Conservation (phyloP, 2,329 filamentous ascomycete genomes). For the Claviceps lovelessii region DNA sequence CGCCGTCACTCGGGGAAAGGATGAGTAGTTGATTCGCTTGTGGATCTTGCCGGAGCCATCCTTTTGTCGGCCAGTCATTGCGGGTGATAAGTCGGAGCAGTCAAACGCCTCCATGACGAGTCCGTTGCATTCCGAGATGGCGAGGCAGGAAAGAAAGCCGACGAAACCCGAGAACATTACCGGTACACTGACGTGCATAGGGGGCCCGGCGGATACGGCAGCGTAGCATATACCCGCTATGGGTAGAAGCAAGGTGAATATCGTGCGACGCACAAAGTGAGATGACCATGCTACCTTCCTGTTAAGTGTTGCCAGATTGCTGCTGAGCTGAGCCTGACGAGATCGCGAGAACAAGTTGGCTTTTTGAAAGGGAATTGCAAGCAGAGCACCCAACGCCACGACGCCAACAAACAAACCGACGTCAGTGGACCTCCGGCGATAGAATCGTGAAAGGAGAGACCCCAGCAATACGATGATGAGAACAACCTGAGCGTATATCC, state of each 20-base stretch:
- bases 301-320: constrained; percentile 53
- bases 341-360: constrained; percentile 54
- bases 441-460: constrained; percentile 54
- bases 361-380: constrained; percentile 61
- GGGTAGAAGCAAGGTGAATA: constrained; percentile 55
- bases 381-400: constrained; percentile 52
- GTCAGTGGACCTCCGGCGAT: constrained; percentile 46
- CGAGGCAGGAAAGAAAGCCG: constrained; percentile 58
- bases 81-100: constrained; percentile 62
- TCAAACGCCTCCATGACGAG: constrained; percentile 72
- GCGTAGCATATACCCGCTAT: constrained; percentile 54
- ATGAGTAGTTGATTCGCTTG: constrained; percentile 55
- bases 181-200: constrained; percentile 46
- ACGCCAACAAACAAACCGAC: constrained; percentile 54
- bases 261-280: constrained; percentile 51
- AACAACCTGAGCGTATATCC: constrained; percentile 67
- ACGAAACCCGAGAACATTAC: constrained; percentile 51
- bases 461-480: constrained; percentile 59
- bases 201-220: constrained; percentile 47
- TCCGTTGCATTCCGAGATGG: constrained; percentile 61
- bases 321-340: constrained; percentile 41
- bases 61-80: constrained; percentile 45
- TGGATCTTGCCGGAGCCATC: constrained; percentile 23
- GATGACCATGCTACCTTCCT: constrained; percentile 54
- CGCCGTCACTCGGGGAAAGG: constrained; percentile 58